Evolutionary conservation across 75 land plant genomes (phyloP).

Genomic region (Sequoiadendron giganteum): DNA sequence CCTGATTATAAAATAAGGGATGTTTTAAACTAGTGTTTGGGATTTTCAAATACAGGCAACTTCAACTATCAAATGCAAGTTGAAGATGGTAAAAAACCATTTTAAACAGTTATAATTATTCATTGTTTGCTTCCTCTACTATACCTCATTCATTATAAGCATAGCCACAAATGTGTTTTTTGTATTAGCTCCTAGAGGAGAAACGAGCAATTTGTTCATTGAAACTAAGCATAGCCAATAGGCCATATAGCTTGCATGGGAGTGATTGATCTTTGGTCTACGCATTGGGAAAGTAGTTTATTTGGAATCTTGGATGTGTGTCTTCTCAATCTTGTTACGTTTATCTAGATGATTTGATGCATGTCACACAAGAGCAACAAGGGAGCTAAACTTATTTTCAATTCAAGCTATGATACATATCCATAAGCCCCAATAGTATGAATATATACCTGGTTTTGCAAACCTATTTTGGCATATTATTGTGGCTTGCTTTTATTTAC

Average conservation of each 20-base stretch:
- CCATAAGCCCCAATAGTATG: neutral
- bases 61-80: neutral
- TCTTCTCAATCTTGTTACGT: neutral
- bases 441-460: neutral
- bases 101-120: neutral
- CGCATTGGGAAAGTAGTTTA: neutral
- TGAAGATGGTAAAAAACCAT: neutral
- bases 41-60: neutral
- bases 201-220: neutral
- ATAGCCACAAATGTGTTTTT: neutral
- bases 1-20: neutral
- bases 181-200: neutral
- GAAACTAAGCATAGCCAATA: neutral
- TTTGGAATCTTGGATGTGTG: neutral
- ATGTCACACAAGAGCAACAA: neutral
- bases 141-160: neutral
- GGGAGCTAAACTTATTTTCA: neutral
- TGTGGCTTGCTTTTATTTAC: neutral
- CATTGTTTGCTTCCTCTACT: neutral
- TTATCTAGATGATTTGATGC: neutral
- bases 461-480: neutral
- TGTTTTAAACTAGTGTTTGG: neutral
- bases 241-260: neutral
- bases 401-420: neutral
- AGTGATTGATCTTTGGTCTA: neutral